Conservation (phyloP, 2,329 filamentous ascomycete genomes). For the Lachnellula suecica region DNA sequence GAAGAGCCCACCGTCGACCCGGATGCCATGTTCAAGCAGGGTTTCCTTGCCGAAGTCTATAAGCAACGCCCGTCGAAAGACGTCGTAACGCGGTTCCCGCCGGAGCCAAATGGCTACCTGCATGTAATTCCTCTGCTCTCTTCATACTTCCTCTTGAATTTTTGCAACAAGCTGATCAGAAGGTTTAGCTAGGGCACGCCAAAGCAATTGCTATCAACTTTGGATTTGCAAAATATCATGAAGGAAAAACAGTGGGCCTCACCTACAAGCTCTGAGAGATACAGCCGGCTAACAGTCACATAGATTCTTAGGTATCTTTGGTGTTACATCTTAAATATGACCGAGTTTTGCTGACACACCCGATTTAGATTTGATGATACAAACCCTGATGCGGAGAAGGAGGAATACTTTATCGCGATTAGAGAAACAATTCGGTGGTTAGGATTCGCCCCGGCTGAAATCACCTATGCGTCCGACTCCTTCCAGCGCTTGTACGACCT, state of each 20-base stretch:
- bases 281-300: neutral
- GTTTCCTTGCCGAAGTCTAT: constrained; percentile 70
- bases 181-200: constrained; percentile 60
- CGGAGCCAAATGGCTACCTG: constrained; percentile 72
- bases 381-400: constrained; percentile 87
- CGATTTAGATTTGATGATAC: constrained; percentile 85
- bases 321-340: neutral
- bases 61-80: constrained; percentile 51
- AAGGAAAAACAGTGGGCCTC: constrained; percentile 50
- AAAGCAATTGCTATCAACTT: constrained; percentile 97
- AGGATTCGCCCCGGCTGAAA: constrained; percentile 66
- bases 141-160: constrained; percentile 64
- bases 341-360: constrained; percentile 35
- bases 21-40: constrained; percentile 74
- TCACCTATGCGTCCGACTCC: constrained; percentile 85
- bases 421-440: constrained; percentile 83
- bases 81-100: constrained; percentile 70
- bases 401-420: constrained; percentile 81
- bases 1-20: constrained; percentile 37
- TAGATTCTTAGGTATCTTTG: neutral
- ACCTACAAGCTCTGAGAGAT: constrained; percentile 28
- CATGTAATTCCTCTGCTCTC: neutral
- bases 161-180: neutral
- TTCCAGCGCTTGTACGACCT: constrained; percentile 79
- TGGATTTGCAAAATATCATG: constrained; percentile 81